These are phyloP conservation scores for Myriosclerotinia curreyana DNA, from an alignment of 2,329 filamentous ascomycete species.

Conservation along the genomic window DNA sequence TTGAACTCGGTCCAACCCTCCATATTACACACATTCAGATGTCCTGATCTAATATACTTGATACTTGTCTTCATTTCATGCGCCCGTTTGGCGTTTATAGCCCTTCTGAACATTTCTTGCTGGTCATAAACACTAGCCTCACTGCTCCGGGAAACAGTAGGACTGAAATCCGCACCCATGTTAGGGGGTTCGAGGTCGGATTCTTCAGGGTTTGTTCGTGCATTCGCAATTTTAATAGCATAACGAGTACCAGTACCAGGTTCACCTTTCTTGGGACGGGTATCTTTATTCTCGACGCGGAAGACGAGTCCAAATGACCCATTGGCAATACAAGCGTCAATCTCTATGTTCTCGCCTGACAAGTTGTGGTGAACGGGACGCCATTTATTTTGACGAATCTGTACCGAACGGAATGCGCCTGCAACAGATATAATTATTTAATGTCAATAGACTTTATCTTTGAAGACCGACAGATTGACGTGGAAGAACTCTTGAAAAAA, in stretches of 20 bases:
- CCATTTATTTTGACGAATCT: conserved; percentile 15
- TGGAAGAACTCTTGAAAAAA: background rate
- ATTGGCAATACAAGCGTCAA: conserved; percentile 8
- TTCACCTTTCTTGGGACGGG: background rate
- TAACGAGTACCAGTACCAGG: background rate
- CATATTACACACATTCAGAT: conserved; percentile 4
- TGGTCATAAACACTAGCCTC: background rate
- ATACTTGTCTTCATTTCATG: conserved; percentile 5
- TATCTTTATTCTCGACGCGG: conserved; percentile 8
- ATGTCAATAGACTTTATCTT: background rate
- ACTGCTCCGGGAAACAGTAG: background rate
- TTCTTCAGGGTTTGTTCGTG: background rate
- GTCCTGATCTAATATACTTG: conserved; percentile 4
- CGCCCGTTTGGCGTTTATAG: background rate
- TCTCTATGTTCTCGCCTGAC: conserved; percentile 4
- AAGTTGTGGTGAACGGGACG: background rate
- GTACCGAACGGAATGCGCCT: background rate
- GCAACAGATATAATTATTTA: background rate
- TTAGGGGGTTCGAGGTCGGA: background rate
- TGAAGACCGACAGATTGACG: background rate
- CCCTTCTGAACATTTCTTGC: background rate
- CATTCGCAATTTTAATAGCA: conserved; percentile 3
- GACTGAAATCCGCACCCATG: conserved; percentile 4
- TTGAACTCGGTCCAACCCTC: conserved; percentile 2
- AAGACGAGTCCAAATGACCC: conserved; percentile 9